These are phyloP conservation scores for Clarireedia homoeocarpa DNA, from an alignment of 2,329 filamentous ascomycete species.

Conservation along the genomic window DNA sequence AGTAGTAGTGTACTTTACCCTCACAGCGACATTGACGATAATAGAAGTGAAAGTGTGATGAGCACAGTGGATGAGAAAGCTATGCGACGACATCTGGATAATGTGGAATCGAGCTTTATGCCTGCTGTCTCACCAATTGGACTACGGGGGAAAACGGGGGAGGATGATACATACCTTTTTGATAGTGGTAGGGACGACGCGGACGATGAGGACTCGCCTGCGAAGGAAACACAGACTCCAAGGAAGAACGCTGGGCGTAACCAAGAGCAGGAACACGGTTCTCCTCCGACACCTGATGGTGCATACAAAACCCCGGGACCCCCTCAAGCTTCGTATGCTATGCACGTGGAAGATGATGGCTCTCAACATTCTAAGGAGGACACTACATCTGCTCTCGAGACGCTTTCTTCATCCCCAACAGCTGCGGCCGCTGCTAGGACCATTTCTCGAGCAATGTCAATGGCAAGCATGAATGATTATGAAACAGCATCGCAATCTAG, in stretches of 20 bases:
- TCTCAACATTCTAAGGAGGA: conserved; percentile 25
- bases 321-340: conserved; percentile 2
- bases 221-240: background rate
- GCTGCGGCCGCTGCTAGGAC: conserved; percentile 46
- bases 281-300: conserved; percentile 22
- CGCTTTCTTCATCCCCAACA: conserved; percentile 48
- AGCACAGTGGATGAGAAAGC: conserved; percentile 27
- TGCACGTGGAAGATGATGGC: conserved; percentile 6
- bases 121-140: conserved; percentile 49
- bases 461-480: conserved; percentile 30
- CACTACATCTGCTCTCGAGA: conserved; percentile 45
- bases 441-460: conserved; percentile 44
- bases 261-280: conserved; percentile 8
- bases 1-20: conserved; percentile 25
- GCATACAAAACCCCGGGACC: conserved; percentile 23
- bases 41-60: conserved; percentile 18
- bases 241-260: background rate
- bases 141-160: conserved; percentile 35
- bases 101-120: conserved; percentile 60
- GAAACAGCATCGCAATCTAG: conserved; percentile 11
- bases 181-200: conserved; percentile 30
- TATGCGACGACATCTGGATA: conserved; percentile 43
- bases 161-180: conserved; percentile 54
- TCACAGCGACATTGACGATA: conserved; percentile 20
- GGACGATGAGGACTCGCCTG: background rate